These are phyloP conservation scores for Candida jianshihensis DNA, from an alignment of 805 yeast genomes.

Conservation along the genomic window DNA sequence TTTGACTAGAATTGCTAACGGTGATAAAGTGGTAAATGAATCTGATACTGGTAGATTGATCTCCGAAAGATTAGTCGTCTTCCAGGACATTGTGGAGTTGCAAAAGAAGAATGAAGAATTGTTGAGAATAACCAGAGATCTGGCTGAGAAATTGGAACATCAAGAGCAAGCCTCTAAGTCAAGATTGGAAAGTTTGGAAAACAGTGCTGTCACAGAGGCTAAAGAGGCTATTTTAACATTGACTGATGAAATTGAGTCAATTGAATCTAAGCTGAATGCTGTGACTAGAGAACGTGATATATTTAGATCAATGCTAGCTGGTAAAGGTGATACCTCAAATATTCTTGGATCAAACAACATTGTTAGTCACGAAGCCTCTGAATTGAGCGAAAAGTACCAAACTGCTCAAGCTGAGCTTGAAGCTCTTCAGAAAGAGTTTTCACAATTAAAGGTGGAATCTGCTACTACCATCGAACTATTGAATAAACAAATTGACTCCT, in stretches of 20 bases:
- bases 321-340: slow-evolving; percentile 16
- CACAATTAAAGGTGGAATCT: slow-evolving; percentile 27
- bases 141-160: slow-evolving; percentile 65
- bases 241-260: slow-evolving; percentile 48
- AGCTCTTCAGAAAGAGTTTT: slow-evolving; percentile 13
- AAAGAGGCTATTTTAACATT: slow-evolving; percentile 59
- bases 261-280: slow-evolving; percentile 46
- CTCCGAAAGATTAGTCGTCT: slow-evolving; percentile 65
- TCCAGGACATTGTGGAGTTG: slow-evolving; percentile 58
- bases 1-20: slow-evolving; percentile 42
- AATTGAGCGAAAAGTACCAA: slow-evolving; percentile 12
- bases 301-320: slow-evolving; percentile 32
- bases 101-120: slow-evolving; percentile 72
- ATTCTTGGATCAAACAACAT: slow-evolving; percentile 10
- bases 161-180: slow-evolving; percentile 39
- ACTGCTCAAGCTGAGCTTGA: slow-evolving; percentile 10
- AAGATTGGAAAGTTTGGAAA: slow-evolving; percentile 33
- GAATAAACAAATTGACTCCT: slow-evolving; percentile 35
- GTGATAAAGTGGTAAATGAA: slow-evolving; percentile 28
- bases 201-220: slow-evolving; percentile 52
- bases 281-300: slow-evolving; percentile 65
- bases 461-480: slow-evolving; percentile 43
- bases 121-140: slow-evolving; percentile 56
- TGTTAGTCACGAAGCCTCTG: slow-evolving; percentile 4
- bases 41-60: slow-evolving; percentile 70